Base-by-base conservation (phyloP, 805 yeast genomes). In the Wickerhamiella sergipiensis region DNA sequence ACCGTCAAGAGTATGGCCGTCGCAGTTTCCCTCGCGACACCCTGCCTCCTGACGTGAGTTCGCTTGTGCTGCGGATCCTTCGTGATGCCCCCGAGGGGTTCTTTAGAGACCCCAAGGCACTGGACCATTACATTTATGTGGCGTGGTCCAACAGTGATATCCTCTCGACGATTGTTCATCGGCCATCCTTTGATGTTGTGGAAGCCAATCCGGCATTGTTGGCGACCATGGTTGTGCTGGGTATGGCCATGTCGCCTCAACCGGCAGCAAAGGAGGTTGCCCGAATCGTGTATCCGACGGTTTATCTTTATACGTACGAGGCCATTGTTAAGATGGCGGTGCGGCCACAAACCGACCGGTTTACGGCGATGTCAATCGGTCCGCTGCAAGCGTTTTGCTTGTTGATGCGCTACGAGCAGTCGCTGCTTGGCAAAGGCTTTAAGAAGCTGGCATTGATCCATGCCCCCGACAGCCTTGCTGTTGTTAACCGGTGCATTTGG, bases 371-470 rank as follows among this genome's bases (percentile, higher is more conserved):
- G 3, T 56, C 54, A 23, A 47, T 62, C 6, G 61, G 64, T 38
- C 55, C 53, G 18, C 43, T 64, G 19, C 67, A 62, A 47, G 67
- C 68, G 5, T 57, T 60, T 26, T 45, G 60, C 26, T 49, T 65
- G 45, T 50, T 63, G 43, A 46, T 59, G 53, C 51, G 67, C 40
- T 59, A 56, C 47, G 67, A 64, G 53, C 58, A 60, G 21, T 50
- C 58, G n/a, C 48, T 58, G 24, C 26, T 57, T 12, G 56, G 57
- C 17, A 55, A 53, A 13, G 61, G 55, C n/a, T 44, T 47, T 17
- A 39, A 43, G 47, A 33, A 33, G n/a, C 42, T 48, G 26, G 33
- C 51, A 3, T 38, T 52, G 48, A 47, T 50, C 19, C 46, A 51
- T 18, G 43, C 49, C 46, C 33, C 55, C 29, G 45, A 55, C 22